phyloP scores from a whole-genome alignment of 1,284 basidiomycete species.

The Pyrrhoderma noxium region DNA sequence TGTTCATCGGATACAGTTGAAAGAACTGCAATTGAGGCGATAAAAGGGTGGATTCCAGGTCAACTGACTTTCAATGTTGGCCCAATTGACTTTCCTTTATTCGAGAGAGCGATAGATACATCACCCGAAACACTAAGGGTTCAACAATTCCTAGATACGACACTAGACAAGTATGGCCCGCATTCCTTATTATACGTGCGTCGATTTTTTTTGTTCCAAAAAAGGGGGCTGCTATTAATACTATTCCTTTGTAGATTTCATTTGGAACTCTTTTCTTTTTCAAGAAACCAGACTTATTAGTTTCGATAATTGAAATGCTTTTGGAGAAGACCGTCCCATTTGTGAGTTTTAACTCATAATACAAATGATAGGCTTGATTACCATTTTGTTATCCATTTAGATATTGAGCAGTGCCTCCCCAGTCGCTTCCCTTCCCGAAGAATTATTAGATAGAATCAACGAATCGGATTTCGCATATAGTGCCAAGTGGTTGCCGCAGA shows the following conservation, averaged over 20 bases:
- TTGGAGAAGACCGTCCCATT: constrained; percentile 13
- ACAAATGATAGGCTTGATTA: background rate
- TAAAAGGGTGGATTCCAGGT: constrained; percentile 3
- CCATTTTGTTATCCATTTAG: too few relatives aligned
- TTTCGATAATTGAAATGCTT: constrained; percentile 10
- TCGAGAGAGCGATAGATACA: background rate
- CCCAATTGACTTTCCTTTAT: constrained; percentile 6
- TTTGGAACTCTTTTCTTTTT: constrained; percentile 17
- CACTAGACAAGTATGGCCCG: constrained; percentile 9
- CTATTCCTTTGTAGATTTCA: constrained; percentile 9
- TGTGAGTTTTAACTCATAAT: constrained; percentile 1
- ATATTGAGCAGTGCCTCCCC: constrained; percentile 11
- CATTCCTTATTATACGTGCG: constrained; percentile 16
- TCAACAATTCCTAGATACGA: constrained; percentile 2
- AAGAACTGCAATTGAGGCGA: background rate
- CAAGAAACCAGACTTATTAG: constrained; percentile 7
- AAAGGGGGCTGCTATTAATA: too few relatives aligned
- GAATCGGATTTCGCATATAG: constrained; percentile 10
- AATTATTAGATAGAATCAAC: constrained; percentile 10
- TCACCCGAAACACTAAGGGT: background rate
- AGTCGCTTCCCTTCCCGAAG: constrained; percentile 10
- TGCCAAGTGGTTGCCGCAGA: constrained; percentile 17
- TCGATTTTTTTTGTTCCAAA: background rate
- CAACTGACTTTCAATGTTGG: constrained; percentile 3
- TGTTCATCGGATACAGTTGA: background rate